Conservation (phyloP, 768 basidiomycete genomes). For the Sporobolomyces phaffii region DNA sequence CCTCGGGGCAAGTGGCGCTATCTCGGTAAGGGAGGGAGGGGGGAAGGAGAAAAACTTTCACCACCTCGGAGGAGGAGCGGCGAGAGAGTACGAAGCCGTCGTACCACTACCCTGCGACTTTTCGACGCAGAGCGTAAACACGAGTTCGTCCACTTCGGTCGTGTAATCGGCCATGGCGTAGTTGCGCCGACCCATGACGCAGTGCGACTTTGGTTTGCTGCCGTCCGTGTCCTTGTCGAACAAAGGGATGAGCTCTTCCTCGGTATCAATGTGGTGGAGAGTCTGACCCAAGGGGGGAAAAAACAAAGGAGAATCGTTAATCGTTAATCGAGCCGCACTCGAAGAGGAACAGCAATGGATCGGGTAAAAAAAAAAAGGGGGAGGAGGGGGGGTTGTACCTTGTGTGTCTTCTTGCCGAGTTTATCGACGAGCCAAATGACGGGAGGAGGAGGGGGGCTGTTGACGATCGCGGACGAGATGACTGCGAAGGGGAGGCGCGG, state of each 20-base stretch:
- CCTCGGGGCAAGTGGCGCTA: too few relatives aligned
- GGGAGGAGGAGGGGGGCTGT: conserved; percentile 70
- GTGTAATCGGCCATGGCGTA: conserved; percentile 63
- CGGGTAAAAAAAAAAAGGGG: too few relatives aligned
- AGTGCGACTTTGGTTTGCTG: conserved; percentile 64
- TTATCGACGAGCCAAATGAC: conserved; percentile 76
- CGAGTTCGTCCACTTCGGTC: conserved; percentile 56
- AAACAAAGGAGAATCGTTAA: background rate
- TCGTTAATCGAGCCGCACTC: too few relatives aligned
- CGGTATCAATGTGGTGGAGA: conserved; percentile 71
- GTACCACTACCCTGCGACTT: conserved; percentile 71
- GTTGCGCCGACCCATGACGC: conserved; percentile 81
- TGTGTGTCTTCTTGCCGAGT: conserved; percentile 67
- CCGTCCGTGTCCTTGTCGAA: conserved; percentile 56
- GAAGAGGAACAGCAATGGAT: too few relatives aligned
- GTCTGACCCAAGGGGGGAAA: too few relatives aligned
- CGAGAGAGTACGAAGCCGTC: conserved; percentile 48
- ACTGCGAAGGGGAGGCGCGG: conserved; percentile 46
- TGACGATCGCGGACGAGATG: conserved; percentile 87
- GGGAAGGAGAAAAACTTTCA: too few relatives aligned
- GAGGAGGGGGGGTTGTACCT: too few relatives aligned
- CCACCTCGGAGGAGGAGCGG: conserved; percentile 11
- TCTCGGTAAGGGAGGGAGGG: too few relatives aligned
- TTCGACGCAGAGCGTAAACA: conserved; percentile 82
- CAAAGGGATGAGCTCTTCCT: conserved; percentile 69